These are phyloP conservation scores for Leptomonas pyrrhocoris DNA, from an alignment of 208 protist genomes.

Conservation along the genomic window DNA sequence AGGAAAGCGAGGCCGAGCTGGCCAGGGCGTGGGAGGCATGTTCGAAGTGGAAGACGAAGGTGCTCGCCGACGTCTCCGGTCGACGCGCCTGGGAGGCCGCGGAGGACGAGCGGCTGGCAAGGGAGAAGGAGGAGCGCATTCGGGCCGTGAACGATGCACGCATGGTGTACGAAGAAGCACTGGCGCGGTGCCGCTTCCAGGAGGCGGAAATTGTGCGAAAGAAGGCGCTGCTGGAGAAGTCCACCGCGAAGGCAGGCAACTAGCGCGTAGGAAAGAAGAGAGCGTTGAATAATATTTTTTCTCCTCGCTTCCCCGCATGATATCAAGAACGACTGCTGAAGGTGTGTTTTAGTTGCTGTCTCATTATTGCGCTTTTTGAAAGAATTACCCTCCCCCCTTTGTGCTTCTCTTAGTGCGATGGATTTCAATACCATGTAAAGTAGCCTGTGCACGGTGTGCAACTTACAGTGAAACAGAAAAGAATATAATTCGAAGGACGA, in stretches of 20 bases:
- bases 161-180: constrained; percentile 66
- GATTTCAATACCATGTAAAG: not conserved
- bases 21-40: constrained; percentile 29
- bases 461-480: not conserved
- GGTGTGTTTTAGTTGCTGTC: not conserved
- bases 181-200: constrained; percentile 66
- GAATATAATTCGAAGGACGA: not conserved
- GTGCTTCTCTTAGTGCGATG: not conserved
- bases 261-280: not conserved
- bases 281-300: not conserved
- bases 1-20: constrained; percentile 37
- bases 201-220: constrained; percentile 75
- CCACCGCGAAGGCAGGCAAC: constrained; percentile 27
- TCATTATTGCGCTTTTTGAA: not conserved
- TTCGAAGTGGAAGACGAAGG: constrained; percentile 29
- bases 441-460: not conserved
- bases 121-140: constrained; percentile 70
- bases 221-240: constrained; percentile 71
- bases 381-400: not conserved
- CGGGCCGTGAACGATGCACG: constrained; percentile 79
- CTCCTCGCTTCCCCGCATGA: not conserved
- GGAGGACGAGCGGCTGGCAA: constrained; percentile 71
- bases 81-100: constrained; percentile 24
- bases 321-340: not conserved
- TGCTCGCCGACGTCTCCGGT: constrained; percentile 20